A percentile compares a stretch with the other conserved stretches of the same genome.
Evolutionary conservation across 2,329 filamentous ascomycete species (phyloP).

Genomic region (Raffaelea deltoideospora): DNA sequence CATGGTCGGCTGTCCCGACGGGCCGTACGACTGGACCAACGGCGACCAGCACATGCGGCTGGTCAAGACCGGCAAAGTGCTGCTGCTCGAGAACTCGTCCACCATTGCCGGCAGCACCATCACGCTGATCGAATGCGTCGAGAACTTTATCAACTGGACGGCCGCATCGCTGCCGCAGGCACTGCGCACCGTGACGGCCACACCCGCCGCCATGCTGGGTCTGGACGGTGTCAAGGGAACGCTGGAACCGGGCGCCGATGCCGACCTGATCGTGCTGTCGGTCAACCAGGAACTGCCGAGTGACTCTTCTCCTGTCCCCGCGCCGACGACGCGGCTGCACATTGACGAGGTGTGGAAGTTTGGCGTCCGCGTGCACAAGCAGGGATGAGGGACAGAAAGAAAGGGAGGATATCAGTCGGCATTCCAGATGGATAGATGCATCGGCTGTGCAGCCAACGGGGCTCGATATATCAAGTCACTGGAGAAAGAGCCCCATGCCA

Average conservation of each 20-base stretch:
- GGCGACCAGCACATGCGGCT: constrained; percentile 41
- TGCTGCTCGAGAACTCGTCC: constrained; percentile 65
- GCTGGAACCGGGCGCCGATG: constrained; percentile 47
- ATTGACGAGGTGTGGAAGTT: constrained; percentile 76
- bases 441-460: no score
- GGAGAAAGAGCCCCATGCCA: no score
- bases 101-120: constrained; percentile 64
- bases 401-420: no score
- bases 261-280: constrained; percentile 54
- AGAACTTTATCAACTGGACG: constrained; percentile 66
- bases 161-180: constrained; percentile 53
- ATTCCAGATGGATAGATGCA: no score
- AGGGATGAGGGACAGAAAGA: no score
- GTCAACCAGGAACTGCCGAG: constrained; percentile 23
- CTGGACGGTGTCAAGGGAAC: constrained; percentile 51
- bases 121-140: constrained; percentile 66
- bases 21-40: constrained; percentile 76
- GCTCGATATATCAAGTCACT: no score
- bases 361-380: constrained; percentile 38
- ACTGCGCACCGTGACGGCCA: constrained; percentile 57
- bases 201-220: constrained; percentile 64
- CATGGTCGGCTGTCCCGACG: constrained; percentile 69
- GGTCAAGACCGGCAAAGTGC: constrained; percentile 54
- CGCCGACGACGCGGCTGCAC: constrained; percentile 27
- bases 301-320: background rate